Evolutionary conservation across 2,329 filamentous ascomycete genomes (phyloP), one percentile per base, ranked within the genome.

Genomic region (Metarhizium anisopliae): DNA sequence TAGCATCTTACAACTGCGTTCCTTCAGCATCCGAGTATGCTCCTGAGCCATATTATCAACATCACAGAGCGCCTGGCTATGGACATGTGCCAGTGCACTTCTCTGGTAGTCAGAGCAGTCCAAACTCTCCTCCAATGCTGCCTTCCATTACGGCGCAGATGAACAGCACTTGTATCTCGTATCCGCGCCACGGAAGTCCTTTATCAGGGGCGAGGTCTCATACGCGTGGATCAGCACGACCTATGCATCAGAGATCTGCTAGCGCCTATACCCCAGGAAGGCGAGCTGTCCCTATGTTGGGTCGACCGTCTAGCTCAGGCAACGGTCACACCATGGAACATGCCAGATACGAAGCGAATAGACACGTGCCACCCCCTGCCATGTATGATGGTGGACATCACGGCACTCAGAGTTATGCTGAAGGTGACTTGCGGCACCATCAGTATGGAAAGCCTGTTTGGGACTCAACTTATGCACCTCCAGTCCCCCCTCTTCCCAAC

Each of bases 131-230:
- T 13, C 50, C 57, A n/a, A 61, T 59, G 4, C 55, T 66, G n/a
- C 64, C 64, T 3, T 62, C 64, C 2, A 63, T 66, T 54, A 56
- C 58, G 29, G 47, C 59, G 10, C 64, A 64, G n/a, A 58, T 65
- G 30, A 51, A 60, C 14, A 42, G 35, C 18, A 20, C 20, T 20
- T 20, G 14, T 38, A 32, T 36, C 11, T n/a, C 42, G 8, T 52
- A 58, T 29, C 25, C 6, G 8, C 51, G 30, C 40, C 29, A 18
- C 11, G 49, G 25, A 38, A 35, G 40, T 42, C 10, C 38, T 29
- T 8, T 16, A 16, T 11, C 43, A 52, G 32, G 42, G 10, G 42
- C 40, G 54, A 45, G 54, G 40, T n/a, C 42, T 56, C 50, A 51
- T 2, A 16, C 47, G 30, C 40, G 25, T 29, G 51, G 51, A n/a